phyloP scores from a whole-genome alignment of 1,284 basidiomycete genomes.

The Ceratobasidium theobromae region DNA sequence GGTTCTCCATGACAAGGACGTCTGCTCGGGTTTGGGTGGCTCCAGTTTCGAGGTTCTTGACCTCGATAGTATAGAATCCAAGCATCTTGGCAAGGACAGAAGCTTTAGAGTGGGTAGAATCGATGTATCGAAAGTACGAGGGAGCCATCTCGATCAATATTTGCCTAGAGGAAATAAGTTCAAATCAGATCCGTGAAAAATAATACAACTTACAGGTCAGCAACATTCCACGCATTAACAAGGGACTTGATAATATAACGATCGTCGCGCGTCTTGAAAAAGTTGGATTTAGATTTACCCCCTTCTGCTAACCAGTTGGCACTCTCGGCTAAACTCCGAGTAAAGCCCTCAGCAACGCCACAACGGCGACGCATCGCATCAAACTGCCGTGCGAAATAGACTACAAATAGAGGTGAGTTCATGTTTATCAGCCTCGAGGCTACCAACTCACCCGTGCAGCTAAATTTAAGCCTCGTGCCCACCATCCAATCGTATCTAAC shows the following conservation, averaged over 20 bases:
- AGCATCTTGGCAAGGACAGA: conserved; percentile 73
- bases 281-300: conserved; percentile 55
- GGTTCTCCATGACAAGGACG: conserved; percentile 77
- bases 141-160: conserved; percentile 73
- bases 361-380: conserved; percentile 64
- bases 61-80: conserved; percentile 75
- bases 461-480: conserved; percentile 68
- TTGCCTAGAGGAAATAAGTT: conserved; percentile 51
- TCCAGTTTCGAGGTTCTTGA: conserved; percentile 70
- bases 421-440: background rate
- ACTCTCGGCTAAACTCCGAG: conserved; percentile 62
- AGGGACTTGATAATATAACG: conserved; percentile 79
- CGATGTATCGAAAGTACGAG: conserved; percentile 74
- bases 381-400: conserved; percentile 78
- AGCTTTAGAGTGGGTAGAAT: conserved; percentile 62
- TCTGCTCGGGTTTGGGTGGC: conserved; percentile 65
- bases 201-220: conserved; percentile 64
- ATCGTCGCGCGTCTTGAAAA: conserved; percentile 76
- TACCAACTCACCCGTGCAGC: conserved; percentile 52
- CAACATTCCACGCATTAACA: conserved; percentile 80
- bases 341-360: conserved; percentile 61
- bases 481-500: conserved; percentile 59
- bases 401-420: conserved; percentile 37
- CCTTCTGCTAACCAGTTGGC: conserved; percentile 66
- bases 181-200: background rate